Percentiles rank a stretch among this genome's conserved stretches.
These are phyloP conservation scores for Colletotrichum sp. DNA, from an alignment of 2,329 filamentous ascomycete species.

Conservation along the genomic window DNA sequence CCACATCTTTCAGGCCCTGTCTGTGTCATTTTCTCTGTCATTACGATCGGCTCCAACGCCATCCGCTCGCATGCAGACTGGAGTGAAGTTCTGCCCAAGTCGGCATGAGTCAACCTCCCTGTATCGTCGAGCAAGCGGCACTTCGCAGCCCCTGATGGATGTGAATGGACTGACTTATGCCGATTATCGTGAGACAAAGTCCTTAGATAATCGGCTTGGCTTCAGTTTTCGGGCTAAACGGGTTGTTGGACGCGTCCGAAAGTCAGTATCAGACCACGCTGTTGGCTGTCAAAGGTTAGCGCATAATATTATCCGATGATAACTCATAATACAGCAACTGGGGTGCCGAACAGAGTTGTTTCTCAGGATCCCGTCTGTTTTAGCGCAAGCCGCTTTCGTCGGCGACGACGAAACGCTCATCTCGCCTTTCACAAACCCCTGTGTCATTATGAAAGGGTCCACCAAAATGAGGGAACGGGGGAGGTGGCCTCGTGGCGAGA, in stretches of 20 bases:
- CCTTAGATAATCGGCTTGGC: background rate
- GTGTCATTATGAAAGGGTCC: background rate
- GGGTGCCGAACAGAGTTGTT: background rate
- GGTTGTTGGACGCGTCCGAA: background rate
- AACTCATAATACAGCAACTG: background rate
- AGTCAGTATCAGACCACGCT: background rate
- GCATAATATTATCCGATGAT: background rate
- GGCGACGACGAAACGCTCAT: background rate
- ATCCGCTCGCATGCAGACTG: background rate
- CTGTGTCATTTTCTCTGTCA: background rate
- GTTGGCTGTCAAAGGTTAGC: background rate
- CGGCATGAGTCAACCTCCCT: slow-evolving; percentile 2
- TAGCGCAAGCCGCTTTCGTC: background rate
- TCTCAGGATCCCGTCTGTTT: background rate
- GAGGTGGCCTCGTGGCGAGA: background rate
- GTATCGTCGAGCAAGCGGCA: background rate
- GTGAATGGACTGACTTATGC: background rate
- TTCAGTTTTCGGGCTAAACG: background rate
- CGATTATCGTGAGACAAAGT: background rate
- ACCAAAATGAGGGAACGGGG: background rate
- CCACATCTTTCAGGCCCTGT: background rate
- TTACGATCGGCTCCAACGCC: background rate
- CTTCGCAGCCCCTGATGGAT: background rate
- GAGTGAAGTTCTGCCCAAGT: background rate
- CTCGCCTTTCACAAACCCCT: background rate